Conservation (phyloP, 148 eudicot species). For the Cornus florida region DNA sequence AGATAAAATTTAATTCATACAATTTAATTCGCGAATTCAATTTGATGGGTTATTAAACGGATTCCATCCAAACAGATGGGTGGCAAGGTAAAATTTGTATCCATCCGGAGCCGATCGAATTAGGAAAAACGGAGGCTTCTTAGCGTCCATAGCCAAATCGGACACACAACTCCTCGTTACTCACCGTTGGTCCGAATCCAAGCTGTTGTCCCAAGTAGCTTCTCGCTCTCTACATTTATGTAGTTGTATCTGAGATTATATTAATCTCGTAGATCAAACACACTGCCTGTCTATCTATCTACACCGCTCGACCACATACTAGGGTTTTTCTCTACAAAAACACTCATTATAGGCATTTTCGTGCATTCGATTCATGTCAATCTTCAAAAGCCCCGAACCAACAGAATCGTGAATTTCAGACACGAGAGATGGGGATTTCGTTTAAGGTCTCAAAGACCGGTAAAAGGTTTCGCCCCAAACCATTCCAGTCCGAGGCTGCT, state of each 20-base stretch:
- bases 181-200: neutral
- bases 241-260: too few species aligned
- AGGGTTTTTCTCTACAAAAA: neutral
- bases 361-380: neutral
- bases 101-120: too few species aligned
- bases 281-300: neutral
- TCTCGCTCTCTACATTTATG: neutral
- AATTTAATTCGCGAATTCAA: too few species aligned
- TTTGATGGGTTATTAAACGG: too few species aligned
- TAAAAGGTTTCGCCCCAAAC: conserved; percentile 52
- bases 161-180: too few species aligned
- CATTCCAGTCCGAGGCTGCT: conserved; percentile 29
- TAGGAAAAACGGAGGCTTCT: too few species aligned
- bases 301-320: neutral
- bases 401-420: neutral
- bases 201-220: too few species aligned
- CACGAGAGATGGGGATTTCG: conserved; percentile 67
- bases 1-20: too few species aligned
- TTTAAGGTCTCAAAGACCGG: conserved; percentile 80
- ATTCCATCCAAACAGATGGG: too few species aligned
- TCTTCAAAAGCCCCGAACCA: neutral
- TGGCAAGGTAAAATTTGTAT: too few species aligned
- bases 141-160: too few species aligned
- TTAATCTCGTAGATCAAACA: neutral
- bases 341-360: neutral